Conservation (phyloP, 2,329 filamentous ascomycete genomes). For the Hypoxylon sp. region DNA sequence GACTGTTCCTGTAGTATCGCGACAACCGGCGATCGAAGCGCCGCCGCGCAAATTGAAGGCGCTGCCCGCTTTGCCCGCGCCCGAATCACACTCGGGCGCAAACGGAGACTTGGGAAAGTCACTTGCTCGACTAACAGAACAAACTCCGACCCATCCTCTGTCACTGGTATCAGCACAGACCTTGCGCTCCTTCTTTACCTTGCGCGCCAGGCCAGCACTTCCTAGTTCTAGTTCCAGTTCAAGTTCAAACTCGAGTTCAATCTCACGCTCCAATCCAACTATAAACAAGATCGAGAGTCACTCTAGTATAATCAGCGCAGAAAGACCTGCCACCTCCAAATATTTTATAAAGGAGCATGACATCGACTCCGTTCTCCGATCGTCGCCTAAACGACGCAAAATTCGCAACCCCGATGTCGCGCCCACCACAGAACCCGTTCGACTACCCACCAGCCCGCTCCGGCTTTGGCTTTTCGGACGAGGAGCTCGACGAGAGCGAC, state of each 20-base stretch:
- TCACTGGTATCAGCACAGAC: slow-evolving; percentile 36
- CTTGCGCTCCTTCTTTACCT: slow-evolving; percentile 44
- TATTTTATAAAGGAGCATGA: slow-evolving; percentile 30
- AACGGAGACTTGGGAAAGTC: slow-evolving; percentile 34
- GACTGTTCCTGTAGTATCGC: slow-evolving; percentile 27
- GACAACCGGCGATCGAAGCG: slow-evolving; percentile 12
- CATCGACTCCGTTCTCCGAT: slow-evolving; percentile 51
- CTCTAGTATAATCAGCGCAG: slow-evolving; percentile 4
- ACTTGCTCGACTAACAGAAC: slow-evolving; percentile 40
- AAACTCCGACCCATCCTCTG: slow-evolving; percentile 31
- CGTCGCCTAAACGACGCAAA: slow-evolving; percentile 65
- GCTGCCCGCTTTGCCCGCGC: slow-evolving; percentile 36
- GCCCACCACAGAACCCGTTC: slow-evolving; percentile 48
- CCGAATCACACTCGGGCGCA: slow-evolving; percentile 22
- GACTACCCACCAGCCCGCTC: slow-evolving; percentile 54
- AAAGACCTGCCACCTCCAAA: not conserved
- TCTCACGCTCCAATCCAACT: no score
- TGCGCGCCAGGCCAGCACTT: slow-evolving; percentile 37
- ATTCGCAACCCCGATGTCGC: slow-evolving; percentile 53
- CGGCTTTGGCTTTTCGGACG: slow-evolving; percentile 52
- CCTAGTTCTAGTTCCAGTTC: slow-evolving; percentile 23
- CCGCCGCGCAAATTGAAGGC: slow-evolving; percentile 19
- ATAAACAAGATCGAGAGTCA: no score
- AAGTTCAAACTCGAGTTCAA: slow-evolving; percentile 16
- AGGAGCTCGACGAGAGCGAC: slow-evolving; percentile 52